Base-by-base conservation (phyloP, 805 yeast species). In the Pichia phayaonensis region DNA sequence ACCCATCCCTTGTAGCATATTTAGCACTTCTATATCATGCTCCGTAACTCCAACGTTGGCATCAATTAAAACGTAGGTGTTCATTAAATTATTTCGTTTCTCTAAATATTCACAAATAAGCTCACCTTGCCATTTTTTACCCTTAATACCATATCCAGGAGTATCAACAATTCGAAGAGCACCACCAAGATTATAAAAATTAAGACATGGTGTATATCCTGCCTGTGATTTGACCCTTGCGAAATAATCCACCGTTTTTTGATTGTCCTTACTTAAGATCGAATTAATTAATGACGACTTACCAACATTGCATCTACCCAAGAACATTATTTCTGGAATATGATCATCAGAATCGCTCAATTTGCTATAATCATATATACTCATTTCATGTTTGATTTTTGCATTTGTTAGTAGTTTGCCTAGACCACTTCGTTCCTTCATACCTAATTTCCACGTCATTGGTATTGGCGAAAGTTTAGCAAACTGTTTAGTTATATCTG, bases 91-190 rank as follows among this genome's bases (percentile, higher is more conserved):
- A 49, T 70, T 64, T 45, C 94, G 69, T 22, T 74, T 69, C 26
- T 68, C 66, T 8, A 90, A 64, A 60, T 88, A 90, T 36, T 80
- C 78, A 59, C 80, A 60, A 1, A 85, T 84, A 27, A 82, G 73
- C 40, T 76, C 68, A 2, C 97, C 97, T 62, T 90, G 96, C 56
- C 72, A 67, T 10, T 59, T 61, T 16, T 74, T 75, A 18, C 95
- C 90, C 54, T 75, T 79, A 40, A 68, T 74, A 2, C 98, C 98
- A 63, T 90, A 90, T 0, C 98, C 98, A 0, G 98, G 98, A 23
- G 89, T 77, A 62, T 90, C 98, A 2, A 89, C 78, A 4, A 90
- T 59, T 53, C 88, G 71, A 42, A 90, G 70, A 49, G 74, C 70
- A 45, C 78, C 77, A 4, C 85, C 85, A 13, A 86, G 66, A 51